These are phyloP conservation scores for Botrytis fragariae DNA, from an alignment of 2,329 filamentous ascomycete species.

Conservation along the genomic window DNA sequence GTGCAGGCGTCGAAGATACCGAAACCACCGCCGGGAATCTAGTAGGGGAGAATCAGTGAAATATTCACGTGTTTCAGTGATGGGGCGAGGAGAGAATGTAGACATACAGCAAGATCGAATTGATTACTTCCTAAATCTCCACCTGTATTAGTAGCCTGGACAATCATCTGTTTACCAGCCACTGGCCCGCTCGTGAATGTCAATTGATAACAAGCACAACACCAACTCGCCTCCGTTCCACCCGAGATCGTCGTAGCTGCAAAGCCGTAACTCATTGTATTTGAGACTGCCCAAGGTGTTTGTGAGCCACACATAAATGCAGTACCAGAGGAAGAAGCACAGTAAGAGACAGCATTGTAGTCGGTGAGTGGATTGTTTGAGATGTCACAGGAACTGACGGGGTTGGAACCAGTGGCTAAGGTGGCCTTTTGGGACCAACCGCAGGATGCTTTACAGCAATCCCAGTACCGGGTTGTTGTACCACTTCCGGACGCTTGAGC, in stretches of 20 bases:
- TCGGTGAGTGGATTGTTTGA: constrained; percentile 54
- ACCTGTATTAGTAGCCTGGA: constrained; percentile 64
- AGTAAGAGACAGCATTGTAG: constrained; percentile 50
- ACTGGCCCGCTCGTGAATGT: constrained; percentile 49
- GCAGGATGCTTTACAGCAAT: constrained; percentile 71
- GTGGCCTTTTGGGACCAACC: constrained; percentile 57
- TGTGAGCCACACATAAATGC: constrained; percentile 62
- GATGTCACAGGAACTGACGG: constrained; percentile 38
- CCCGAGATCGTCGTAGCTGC: constrained; percentile 58
- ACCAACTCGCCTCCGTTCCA: constrained; percentile 58
- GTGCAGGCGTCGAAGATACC: constrained; percentile 55
- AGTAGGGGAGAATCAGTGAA: not conserved
- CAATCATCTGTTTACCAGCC: constrained; percentile 59
- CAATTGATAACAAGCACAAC: constrained; percentile 61
- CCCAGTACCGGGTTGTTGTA: constrained; percentile 51
- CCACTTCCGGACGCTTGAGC: constrained; percentile 30
- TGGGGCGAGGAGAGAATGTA: not conserved
- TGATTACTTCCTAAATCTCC: constrained; percentile 55
- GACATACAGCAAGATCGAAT: constrained; percentile 50
- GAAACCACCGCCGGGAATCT: constrained; percentile 55
- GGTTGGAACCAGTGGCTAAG: constrained; percentile 40
- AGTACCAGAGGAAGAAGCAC: constrained; percentile 48
- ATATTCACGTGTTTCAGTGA: not conserved
- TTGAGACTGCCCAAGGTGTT: constrained; percentile 59
- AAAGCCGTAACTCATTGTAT: constrained; percentile 60